Percentiles rank a stretch among this genome's conserved stretches.
phyloP scores from a whole-genome alignment of 2,329 filamentous ascomycete genomes.

The Paecilomyces sp. region DNA sequence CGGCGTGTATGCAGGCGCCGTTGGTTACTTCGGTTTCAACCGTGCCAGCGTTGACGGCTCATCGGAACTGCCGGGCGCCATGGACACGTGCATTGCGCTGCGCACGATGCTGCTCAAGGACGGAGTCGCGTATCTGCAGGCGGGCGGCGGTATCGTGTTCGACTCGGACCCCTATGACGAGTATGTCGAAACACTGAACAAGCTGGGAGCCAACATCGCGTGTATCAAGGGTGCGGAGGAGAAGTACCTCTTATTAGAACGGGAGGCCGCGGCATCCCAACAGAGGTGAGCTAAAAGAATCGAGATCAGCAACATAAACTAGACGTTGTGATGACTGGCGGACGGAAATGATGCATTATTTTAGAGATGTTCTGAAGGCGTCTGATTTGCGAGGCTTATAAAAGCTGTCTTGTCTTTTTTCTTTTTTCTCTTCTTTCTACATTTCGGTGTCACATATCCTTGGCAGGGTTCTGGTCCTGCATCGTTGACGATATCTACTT shows the following conservation, averaged over 20 bases:
- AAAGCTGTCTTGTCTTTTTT: background rate
- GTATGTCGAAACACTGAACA: slow-evolving; percentile 96
- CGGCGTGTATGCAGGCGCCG: slow-evolving; percentile 89
- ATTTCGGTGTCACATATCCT: background rate
- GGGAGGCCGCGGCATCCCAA: slow-evolving; percentile 9
- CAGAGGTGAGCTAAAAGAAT: background rate
- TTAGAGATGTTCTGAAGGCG: background rate
- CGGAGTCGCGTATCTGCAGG: slow-evolving; percentile 83
- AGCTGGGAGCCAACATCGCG: slow-evolving; percentile 81
- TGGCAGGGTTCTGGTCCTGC: background rate
- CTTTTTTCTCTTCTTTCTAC: background rate
- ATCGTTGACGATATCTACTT: background rate
- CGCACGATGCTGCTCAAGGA: slow-evolving; percentile 94
- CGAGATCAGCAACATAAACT: background rate
- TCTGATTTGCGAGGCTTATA: background rate
- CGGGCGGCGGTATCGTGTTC: slow-evolving; percentile 81
- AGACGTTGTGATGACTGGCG: background rate
- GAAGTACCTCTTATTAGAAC: slow-evolving; percentile 46
- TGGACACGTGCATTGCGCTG: slow-evolving; percentile 80
- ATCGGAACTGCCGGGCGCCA: slow-evolving; percentile 65
- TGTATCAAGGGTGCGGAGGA: slow-evolving; percentile 81
- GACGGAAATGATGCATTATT: background rate
- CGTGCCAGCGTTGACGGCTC: slow-evolving; percentile 58
- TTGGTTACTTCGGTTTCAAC: slow-evolving; percentile 92
- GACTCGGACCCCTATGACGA: slow-evolving; percentile 88